Conservation (phyloP, 345 rosid species). For the Eucalyptus dawsonii region DNA sequence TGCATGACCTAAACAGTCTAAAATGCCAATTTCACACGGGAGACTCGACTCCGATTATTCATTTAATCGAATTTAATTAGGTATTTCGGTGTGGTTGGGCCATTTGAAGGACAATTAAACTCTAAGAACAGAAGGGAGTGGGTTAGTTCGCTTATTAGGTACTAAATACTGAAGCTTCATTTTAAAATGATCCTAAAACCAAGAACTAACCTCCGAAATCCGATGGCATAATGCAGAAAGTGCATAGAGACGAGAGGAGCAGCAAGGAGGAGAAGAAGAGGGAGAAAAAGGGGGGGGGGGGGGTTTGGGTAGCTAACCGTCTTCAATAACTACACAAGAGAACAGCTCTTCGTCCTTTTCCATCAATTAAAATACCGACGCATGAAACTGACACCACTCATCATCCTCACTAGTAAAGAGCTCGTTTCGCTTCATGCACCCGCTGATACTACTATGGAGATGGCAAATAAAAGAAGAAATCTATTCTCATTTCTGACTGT, state of each 20-base stretch:
- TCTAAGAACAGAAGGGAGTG: background rate
- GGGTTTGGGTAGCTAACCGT: too few relatives aligned
- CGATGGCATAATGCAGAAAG: background rate
- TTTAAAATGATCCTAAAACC: background rate
- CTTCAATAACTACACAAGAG: background rate
- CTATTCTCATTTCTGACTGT: conserved; percentile 37
- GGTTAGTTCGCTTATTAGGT: background rate
- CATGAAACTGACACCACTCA: background rate
- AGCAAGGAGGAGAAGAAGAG: too few relatives aligned
- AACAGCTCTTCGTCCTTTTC: background rate
- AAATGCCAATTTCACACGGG: background rate
- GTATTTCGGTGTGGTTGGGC: background rate
- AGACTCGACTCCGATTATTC: background rate
- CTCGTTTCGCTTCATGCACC: background rate
- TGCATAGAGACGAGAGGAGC: background rate
- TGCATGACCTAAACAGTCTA: background rate
- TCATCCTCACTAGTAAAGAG: background rate
- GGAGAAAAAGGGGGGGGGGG: fast-evolving
- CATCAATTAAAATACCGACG: background rate
- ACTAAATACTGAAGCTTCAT: background rate
- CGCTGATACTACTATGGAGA: background rate
- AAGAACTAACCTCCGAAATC: background rate
- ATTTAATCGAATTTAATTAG: background rate
- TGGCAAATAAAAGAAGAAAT: background rate
- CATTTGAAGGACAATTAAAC: background rate